Conservation (phyloP, 2,329 filamentous ascomycete species). For the Stachybotrys echinatus region DNA sequence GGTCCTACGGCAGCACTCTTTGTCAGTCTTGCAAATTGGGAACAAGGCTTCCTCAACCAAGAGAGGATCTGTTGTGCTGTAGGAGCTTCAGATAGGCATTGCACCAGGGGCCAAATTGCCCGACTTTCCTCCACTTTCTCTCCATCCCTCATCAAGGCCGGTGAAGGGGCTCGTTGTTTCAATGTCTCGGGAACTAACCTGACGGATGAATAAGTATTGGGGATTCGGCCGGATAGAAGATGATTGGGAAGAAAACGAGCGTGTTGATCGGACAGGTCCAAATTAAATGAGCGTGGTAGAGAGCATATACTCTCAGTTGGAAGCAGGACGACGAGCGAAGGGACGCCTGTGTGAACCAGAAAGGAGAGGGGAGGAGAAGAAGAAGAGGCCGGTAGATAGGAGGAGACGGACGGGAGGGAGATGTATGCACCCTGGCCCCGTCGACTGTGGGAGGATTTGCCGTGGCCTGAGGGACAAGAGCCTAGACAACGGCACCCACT, state of each 20-base stretch:
- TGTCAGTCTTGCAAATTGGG: not conserved
- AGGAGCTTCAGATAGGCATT: not conserved
- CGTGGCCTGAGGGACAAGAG: too few relatives aligned
- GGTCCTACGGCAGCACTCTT: not conserved
- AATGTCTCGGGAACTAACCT: not conserved
- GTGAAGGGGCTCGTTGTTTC: not conserved
- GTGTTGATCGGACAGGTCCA: constrained; percentile 18
- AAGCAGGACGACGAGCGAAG: constrained; percentile 23
- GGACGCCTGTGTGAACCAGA: constrained; percentile 5
- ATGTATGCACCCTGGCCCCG: not conserved
- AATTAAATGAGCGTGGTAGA: constrained; percentile 51
- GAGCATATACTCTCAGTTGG: constrained; percentile 50
- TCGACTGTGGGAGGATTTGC: not conserved
- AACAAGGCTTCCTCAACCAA: not conserved
- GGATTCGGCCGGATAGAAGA: constrained; percentile 5
- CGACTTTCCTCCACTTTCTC: not conserved
- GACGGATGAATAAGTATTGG: not conserved
- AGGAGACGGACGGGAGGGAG: not conserved
- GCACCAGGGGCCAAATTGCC: not conserved
- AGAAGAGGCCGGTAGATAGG: not conserved
- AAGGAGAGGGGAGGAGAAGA: not conserved
- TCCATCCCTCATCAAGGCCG: not conserved
- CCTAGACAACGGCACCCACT: not conserved
- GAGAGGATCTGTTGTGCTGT: too few relatives aligned
- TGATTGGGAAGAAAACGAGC: constrained; percentile 22